Evolutionary conservation across 1,139 yeast species (phyloP).

Genomic region (Magnusiomyces paraingens): DNA sequence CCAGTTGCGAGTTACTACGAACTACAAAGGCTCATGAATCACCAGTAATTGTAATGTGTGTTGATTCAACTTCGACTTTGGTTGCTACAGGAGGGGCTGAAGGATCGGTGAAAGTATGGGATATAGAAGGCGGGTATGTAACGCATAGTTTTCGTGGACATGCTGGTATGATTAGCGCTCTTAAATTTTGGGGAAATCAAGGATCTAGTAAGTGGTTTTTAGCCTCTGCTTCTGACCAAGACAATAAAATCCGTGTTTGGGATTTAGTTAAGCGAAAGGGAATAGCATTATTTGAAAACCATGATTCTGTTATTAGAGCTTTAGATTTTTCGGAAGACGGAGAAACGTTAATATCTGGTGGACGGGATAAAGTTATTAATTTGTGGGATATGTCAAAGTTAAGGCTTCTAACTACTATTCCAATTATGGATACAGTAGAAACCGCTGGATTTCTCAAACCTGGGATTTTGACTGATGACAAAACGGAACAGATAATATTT

Average conservation of each 20-base stretch:
- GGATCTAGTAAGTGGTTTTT: conserved; percentile 70
- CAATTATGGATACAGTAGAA: conserved; percentile 76
- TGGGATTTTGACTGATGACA: conserved; percentile 26
- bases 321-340: conserved; percentile 55
- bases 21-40: conserved; percentile 49
- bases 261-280: conserved; percentile 78
- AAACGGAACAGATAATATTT: conserved; percentile 40
- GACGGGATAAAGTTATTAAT: conserved; percentile 77
- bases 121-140: conserved; percentile 75
- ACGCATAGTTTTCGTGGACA: conserved; percentile 94
- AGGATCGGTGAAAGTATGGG: conserved; percentile 90
- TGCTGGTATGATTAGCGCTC: conserved; percentile 81
- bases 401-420: conserved; percentile 58
- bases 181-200: conserved; percentile 65
- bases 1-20: conserved; percentile 28
- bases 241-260: conserved; percentile 75
- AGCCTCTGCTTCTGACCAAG: conserved; percentile 74
- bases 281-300: conserved; percentile 58
- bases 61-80: conserved; percentile 75
- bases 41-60: conserved; percentile 73
- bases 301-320: conserved; percentile 82
- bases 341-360: conserved; percentile 64
- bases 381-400: conserved; percentile 47
- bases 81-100: conserved; percentile 95
- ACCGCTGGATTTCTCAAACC: conserved; percentile 56